Base-by-base conservation (phyloP, 2,329 filamentous ascomycete genomes). In the Trichoderma sp. region DNA sequence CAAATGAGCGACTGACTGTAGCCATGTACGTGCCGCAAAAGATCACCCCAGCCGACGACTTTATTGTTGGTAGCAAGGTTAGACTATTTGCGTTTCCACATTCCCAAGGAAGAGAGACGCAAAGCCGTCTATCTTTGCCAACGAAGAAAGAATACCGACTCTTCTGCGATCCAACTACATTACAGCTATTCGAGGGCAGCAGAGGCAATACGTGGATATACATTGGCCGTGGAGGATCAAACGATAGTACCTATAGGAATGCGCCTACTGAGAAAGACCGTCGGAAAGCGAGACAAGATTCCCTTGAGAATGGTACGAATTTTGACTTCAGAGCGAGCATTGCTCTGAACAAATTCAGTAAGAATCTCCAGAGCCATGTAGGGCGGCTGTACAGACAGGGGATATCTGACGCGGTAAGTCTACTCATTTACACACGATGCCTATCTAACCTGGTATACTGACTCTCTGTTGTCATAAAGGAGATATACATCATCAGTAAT, bases 401-500 rank as follows among this genome's bases (percentile, higher is more conserved):
- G n/a, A 75, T 82, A 16, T 59, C 75, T 7, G 78, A 70, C 13
- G 81, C 79, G n/a, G 80, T 81, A 72, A 74, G 78, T n/a, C n/a
- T n/a, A n/a, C n/a, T n/a, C n/a, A n/a, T n/a, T n/a, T n/a, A n/a
- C n/a, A n/a, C n/a, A n/a, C n/a, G n/a, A n/a, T n/a, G n/a, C n/a
- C n/a, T n/a, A n/a, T n/a, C n/a, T n/a, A n/a, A n/a, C n/a, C 52
- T 68, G 43, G 73, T 18, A 56, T 34, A 34, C 54, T 56, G 28
- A 56, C 54, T 11, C 21, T 49, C 46, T 1, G 66, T 16, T 60
- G 52, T 39, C 10, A 26, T 7, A 21, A 49, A 81, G 79, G 80
- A 82, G 70, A 75, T 82, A 10, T 82, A 82, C 59, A 76, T 81
- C 7, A 82, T 82, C 63, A 81, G 79, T 69, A 82, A 82, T 69